Conservation (phyloP, 176 grass and related monocot genomes). For the Oryza coarctata region DNA sequence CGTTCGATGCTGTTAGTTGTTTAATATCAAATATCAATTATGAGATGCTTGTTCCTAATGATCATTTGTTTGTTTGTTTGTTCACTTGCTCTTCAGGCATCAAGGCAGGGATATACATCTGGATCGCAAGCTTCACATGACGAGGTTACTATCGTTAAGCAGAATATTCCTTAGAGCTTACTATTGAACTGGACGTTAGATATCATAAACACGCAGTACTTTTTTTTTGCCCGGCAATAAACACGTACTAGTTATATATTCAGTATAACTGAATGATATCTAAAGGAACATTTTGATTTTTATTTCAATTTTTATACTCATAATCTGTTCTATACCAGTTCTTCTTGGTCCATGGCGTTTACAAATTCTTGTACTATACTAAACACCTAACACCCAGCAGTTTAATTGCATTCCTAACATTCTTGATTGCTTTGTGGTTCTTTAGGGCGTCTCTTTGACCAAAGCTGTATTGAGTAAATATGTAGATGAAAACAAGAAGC, state of each 20-base stretch:
- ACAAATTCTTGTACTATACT: neutral
- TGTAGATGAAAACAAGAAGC: conserved; percentile 69
- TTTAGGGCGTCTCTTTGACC: conserved; percentile 46
- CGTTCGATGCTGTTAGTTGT: conserved; percentile 39
- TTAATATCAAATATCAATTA: conserved; percentile 6
- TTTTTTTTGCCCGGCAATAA: neutral
- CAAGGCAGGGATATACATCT: conserved; percentile 47
- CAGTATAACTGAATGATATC: neutral
- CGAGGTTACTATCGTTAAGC: conserved; percentile 49
- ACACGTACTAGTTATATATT: neutral
- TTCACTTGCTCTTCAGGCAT: conserved; percentile 45
- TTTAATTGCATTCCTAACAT: conserved; percentile 16
- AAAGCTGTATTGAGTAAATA: conserved; percentile 49
- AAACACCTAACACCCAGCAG: neutral
- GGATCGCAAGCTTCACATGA: conserved; percentile 32
- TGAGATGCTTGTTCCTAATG: conserved; percentile 12
- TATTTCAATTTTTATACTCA: neutral
- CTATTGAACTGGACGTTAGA: neutral
- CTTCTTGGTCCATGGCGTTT: neutral
- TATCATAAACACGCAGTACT: neutral
- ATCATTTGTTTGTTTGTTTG: neutral
- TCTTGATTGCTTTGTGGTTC: neutral
- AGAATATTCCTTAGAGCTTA: conserved; percentile 2
- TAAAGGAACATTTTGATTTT: neutral
- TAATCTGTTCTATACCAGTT: neutral